Conservation (phyloP, 176 grass and related monocot species). For the Zoysia japonica region DNA sequence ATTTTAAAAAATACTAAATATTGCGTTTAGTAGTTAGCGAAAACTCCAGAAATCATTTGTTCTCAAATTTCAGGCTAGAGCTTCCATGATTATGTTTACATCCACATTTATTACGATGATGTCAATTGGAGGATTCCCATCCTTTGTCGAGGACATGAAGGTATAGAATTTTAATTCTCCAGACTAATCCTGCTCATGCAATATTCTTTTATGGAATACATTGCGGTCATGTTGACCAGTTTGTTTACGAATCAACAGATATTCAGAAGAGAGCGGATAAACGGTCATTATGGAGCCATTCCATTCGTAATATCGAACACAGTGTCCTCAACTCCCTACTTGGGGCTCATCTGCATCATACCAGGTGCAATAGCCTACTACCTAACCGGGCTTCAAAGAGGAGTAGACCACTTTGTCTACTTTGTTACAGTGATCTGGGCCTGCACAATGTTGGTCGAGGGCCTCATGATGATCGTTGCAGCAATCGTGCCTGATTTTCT, state of each 20-base stretch:
- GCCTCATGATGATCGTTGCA: slow-evolving; percentile 64
- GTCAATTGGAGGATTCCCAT: slow-evolving; percentile 63
- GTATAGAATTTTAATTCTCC: slow-evolving; percentile 7
- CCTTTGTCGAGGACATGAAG: slow-evolving; percentile 77
- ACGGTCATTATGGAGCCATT: slow-evolving; percentile 49
- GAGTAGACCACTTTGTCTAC: slow-evolving; percentile 43
- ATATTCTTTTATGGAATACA: not conserved
- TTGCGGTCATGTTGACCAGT: not conserved
- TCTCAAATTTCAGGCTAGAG: slow-evolving; percentile 37
- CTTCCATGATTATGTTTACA: slow-evolving; percentile 64
- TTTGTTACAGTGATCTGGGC: slow-evolving; percentile 42
- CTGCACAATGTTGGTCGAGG: slow-evolving; percentile 52
- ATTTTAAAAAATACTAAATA: not conserved
- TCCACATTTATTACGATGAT: slow-evolving; percentile 57
- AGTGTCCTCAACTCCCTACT: slow-evolving; percentile 46
- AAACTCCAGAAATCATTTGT: not conserved
- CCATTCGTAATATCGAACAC: slow-evolving; percentile 50
- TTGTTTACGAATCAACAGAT: slow-evolving; percentile 29
- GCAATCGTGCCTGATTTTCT: slow-evolving; percentile 50
- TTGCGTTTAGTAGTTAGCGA: not conserved
- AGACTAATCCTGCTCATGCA: not conserved
- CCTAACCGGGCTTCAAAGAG: slow-evolving; percentile 32
- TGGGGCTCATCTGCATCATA: slow-evolving; percentile 45
- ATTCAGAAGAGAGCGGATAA: slow-evolving; percentile 53
- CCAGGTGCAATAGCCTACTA: slow-evolving; percentile 60